These are phyloP conservation scores for Cymodocea nodosa DNA, from an alignment of 116 monocot species.

Conservation along the genomic window DNA sequence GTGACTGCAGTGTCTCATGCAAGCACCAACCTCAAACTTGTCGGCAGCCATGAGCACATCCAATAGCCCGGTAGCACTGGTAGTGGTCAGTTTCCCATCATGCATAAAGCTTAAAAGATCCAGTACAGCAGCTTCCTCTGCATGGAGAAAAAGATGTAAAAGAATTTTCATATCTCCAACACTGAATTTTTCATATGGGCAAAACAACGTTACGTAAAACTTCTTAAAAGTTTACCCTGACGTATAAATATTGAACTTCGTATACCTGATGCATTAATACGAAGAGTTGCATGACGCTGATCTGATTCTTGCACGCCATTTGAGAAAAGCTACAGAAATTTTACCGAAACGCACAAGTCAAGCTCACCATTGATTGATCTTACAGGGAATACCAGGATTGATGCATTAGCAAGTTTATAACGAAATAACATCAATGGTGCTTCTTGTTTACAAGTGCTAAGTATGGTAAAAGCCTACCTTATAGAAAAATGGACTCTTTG, in stretches of 20 bases:
- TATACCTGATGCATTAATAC: slow-evolving; percentile 85
- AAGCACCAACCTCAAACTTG: slow-evolving; percentile 90
- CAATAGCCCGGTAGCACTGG: slow-evolving; percentile 31
- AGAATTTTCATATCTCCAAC: not conserved
- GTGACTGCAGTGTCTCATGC: slow-evolving; percentile 85
- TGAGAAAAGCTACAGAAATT: slow-evolving; percentile 73
- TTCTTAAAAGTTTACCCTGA: no score
- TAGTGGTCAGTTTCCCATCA: slow-evolving; percentile 60
- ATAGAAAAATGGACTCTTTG: slow-evolving; percentile 82
- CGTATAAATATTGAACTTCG: no score
- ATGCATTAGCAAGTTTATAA: no score
- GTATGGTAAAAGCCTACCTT: slow-evolving; percentile 29
- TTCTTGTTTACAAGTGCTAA: not conserved
- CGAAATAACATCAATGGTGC: no score
- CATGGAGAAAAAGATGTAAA: slow-evolving; percentile 8
- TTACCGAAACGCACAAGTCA: no score
- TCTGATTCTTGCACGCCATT: slow-evolving; percentile 99
- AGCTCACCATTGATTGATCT: no score
- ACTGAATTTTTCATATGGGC: not conserved
- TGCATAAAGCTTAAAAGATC: slow-evolving; percentile 88
- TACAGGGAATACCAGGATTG: no score
- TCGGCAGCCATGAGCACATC: slow-evolving; percentile 92
- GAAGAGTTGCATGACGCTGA: slow-evolving; percentile 77
- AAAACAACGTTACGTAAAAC: no score
- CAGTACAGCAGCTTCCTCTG: slow-evolving; percentile 90